Evolutionary conservation across 495 filamentous ascomycete species (phyloP), one percentile per base, ranked within the genome.

Genomic region (Ramalina peruviana): DNA sequence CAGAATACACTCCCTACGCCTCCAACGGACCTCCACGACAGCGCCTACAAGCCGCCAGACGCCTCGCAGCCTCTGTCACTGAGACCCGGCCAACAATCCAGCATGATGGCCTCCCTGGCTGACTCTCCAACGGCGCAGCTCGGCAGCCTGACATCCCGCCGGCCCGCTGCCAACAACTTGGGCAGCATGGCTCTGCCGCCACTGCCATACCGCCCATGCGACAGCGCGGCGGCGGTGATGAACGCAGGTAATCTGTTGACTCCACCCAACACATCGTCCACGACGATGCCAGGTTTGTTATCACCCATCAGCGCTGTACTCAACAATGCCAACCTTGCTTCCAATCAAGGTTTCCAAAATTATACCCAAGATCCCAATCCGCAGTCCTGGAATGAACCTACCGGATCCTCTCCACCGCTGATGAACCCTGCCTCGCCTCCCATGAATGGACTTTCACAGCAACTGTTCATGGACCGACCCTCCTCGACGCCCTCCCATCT

Each of bases 101-200:
- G 65, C 40, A 30, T 41, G 15, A 76, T 75, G 68, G 66, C 69
- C 48, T 60, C 68, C 23, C n/a, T 36, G 15, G 60, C 61, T 46
- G 55, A 74, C 25, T 72, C 75, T 36, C 56, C 63, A 51, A 62
- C 69, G 47, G 57, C 58, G 26, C 42, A 65, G 23, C 61, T 67
- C 33, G 67, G 72, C 56, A 72, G 76, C 48, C 66, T 81, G 53
- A 77, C 72, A 37, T 65, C 72, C 42, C 72, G 82, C 40, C 73
- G 81, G 50, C 72, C 77, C 20, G 80, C 72, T 5, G 77, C 81
- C 1, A 75, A 72, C 16, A 70, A 70, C 43, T 68, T 85, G 37
- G 78, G 80, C 42, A 69, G 61, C 54, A 83, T 84, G 50, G 79
- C 82, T 51, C 69, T 81, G 15, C 80, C 80, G 25, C 71, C 73